A percentile compares a stretch with the other conserved stretches of the same genome.
Conservation (phyloP, 176 grass and related monocot genomes). For the Zea mays region DNA sequence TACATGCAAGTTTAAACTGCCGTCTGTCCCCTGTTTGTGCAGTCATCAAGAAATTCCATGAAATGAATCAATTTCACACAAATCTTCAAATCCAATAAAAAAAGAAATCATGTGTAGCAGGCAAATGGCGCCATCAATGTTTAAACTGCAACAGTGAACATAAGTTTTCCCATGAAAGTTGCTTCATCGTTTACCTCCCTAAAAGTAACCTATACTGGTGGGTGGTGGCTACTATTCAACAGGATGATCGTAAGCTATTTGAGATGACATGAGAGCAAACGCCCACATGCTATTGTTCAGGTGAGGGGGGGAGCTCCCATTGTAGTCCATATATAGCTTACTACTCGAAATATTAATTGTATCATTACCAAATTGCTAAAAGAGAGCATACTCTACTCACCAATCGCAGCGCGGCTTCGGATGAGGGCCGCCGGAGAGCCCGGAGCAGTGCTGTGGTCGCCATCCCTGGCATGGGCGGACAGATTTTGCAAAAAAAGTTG, state of each 20-base stretch:
- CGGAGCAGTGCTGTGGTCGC: constrained; percentile 52
- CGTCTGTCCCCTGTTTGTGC: not conserved
- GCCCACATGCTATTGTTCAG: not conserved
- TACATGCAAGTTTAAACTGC: not conserved
- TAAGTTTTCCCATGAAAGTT: not conserved
- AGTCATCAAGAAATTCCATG: not conserved
- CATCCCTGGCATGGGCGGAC: constrained; percentile 32
- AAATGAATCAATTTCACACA: not conserved
- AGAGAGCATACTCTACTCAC: constrained; percentile 28
- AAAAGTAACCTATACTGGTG: not conserved
- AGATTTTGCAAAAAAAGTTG: not conserved
- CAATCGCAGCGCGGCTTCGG: constrained; percentile 44
- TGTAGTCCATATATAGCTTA: not conserved
- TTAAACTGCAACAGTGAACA: not conserved
- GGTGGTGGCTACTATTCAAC: not conserved
- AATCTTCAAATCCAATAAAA: not conserved
- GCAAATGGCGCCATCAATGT: constrained; percentile 1
- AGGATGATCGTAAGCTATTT: not conserved
- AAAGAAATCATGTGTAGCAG: not conserved
- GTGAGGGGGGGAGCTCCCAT: not conserved
- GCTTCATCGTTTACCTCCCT: not conserved
- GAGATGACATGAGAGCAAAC: not conserved
- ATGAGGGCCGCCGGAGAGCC: constrained; percentile 48
- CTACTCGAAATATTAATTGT: not conserved
- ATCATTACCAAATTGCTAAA: not conserved